These are phyloP conservation scores for Papiliotrema terrestris DNA, from an alignment of 1,284 basidiomycete species.

Conservation along the genomic window DNA sequence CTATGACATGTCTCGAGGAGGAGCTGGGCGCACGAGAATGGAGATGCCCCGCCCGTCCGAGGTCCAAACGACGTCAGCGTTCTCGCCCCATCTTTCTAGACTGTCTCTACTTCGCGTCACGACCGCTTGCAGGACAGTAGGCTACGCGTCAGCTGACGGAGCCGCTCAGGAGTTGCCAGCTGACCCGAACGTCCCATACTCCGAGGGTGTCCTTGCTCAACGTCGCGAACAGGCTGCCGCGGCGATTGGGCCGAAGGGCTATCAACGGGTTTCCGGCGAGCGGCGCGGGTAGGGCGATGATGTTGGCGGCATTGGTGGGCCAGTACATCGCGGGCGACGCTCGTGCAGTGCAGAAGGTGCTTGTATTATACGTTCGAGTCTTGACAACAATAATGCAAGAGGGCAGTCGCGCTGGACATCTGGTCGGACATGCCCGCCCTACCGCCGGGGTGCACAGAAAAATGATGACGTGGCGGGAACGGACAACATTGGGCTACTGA, in stretches of 20 bases:
- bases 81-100: conserved; percentile 75
- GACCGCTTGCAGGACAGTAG: conserved; percentile 69
- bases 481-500: no score
- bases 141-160: conserved; percentile 57
- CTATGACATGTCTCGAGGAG: no score
- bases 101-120: conserved; percentile 71
- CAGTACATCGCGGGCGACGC: conserved; percentile 42
- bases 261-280: conserved; percentile 55
- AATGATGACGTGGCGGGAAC: no score
- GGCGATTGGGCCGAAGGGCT: conserved; percentile 61
- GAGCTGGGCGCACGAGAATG: conserved; percentile 59
- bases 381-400: no score
- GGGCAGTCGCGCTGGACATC: no score
- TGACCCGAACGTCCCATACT: conserved; percentile 79
- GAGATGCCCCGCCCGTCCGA: conserved; percentile 72
- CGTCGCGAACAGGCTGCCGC: conserved; percentile 73
- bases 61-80: conserved; percentile 69
- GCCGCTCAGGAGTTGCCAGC: no score
- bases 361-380: no score
- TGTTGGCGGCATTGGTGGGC: conserved; percentile 39
- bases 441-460: no score
- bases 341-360: no score
- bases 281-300: conserved; percentile 26
- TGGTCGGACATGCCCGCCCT: no score
- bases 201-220: conserved; percentile 65